phyloP scores from a whole-genome alignment of 2,329 filamentous ascomycete genomes.

The Cordyceps militaris region DNA sequence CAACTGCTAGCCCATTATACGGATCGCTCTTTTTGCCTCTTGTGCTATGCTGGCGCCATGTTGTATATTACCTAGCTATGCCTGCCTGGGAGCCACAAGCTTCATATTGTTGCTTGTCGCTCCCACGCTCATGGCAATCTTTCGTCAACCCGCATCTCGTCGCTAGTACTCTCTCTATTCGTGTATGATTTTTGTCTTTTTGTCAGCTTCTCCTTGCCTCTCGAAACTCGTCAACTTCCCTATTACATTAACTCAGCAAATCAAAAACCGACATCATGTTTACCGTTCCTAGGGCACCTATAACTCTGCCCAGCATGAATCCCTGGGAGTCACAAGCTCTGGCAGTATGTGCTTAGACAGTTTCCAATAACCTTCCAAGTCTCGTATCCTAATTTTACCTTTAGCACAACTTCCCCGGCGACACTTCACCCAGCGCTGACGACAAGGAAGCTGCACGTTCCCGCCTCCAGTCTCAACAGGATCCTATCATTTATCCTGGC shows the following conservation, averaged over 20 bases:
- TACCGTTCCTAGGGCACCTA: not conserved
- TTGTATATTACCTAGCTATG: not conserved
- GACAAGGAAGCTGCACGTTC: not conserved
- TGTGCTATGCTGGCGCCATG: not conserved
- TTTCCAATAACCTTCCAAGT: not conserved
- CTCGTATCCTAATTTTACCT: not conserved
- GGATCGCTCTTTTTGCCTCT: not conserved
- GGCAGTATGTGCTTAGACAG: conserved; percentile 20
- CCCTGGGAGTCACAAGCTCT: conserved; percentile 28
- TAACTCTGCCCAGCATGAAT: conserved; percentile 9
- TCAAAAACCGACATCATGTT: not conserved
- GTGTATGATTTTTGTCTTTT: not conserved
- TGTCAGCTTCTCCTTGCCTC: not conserved
- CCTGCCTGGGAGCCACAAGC: not conserved
- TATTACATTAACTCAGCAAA: not conserved
- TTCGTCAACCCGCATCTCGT: not conserved
- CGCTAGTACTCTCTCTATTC: not conserved
- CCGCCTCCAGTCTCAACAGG: conserved; percentile 25
- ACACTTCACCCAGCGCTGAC: not conserved
- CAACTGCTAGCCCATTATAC: not conserved
- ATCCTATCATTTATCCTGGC: conserved; percentile 48
- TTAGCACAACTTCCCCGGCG: conserved; percentile 18
- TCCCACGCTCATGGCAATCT: not conserved
- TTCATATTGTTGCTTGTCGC: not conserved
- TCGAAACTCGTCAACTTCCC: not conserved